These are phyloP conservation scores for Fennellomyces sp. DNA, from an alignment of 371 early-diverging fungal genomes.

Conservation along the genomic window DNA sequence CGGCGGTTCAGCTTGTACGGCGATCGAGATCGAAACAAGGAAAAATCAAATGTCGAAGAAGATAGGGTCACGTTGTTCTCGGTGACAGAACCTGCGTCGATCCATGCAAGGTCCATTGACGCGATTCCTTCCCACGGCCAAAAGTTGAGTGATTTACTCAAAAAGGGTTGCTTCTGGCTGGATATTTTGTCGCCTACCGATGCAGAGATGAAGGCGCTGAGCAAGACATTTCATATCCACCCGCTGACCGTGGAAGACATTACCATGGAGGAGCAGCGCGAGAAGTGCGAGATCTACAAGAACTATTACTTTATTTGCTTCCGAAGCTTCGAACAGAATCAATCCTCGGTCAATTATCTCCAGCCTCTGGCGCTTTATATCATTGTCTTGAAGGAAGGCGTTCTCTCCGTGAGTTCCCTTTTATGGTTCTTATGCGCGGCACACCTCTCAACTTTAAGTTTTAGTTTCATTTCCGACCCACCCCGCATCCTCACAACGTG, in stretches of 20 bases:
- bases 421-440: not conserved
- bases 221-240: conserved; percentile 76
- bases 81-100: conserved; percentile 31
- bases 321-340: conserved; percentile 74
- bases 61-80: conserved; percentile 47
- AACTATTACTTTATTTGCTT: conserved; percentile 93
- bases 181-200: conserved; percentile 78
- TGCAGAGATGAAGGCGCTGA: conserved; percentile 70
- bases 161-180: conserved; percentile 82
- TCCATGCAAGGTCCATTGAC: conserved; percentile 37
- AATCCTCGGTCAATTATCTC: conserved; percentile 66
- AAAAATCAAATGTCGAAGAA: conserved; percentile 20
- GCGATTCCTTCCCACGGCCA: conserved; percentile 35
- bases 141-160: conserved; percentile 32
- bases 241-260: conserved; percentile 93
- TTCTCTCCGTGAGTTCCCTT: conserved; percentile 65
- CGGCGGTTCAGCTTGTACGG: conserved; percentile 22
- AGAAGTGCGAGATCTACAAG: conserved; percentile 90
- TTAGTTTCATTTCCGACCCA: conserved; percentile 76
- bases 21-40: conserved; percentile 14
- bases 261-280: conserved; percentile 86
- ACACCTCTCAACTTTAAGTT: not conserved
- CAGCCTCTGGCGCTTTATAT: conserved; percentile 84
- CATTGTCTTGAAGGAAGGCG: conserved; percentile 78
- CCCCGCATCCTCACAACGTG: conserved; percentile 77